Percentiles rank a stretch among this genome's conserved stretches.
Evolutionary conservation across 352 stramenopile genomes (phyloP).

Genomic region (Pythium phragmiticola): DNA sequence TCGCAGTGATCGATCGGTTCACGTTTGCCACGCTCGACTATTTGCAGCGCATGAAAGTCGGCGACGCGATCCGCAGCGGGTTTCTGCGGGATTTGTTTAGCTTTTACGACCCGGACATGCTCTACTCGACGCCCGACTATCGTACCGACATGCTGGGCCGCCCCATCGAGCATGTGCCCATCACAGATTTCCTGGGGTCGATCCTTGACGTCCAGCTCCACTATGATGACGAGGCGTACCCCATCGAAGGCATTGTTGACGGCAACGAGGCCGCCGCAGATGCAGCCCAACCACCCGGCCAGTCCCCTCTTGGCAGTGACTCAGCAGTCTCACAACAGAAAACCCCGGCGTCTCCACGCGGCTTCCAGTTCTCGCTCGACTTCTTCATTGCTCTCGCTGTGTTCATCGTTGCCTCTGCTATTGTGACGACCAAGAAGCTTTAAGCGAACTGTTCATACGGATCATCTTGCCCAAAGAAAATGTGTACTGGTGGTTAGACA

Average conservation of each 20-base stretch:
- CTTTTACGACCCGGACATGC: constrained; percentile 83
- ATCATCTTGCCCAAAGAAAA: constrained; percentile 22
- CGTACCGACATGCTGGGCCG: constrained; percentile 72
- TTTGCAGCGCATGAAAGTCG: constrained; percentile 82
- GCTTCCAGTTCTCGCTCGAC: constrained; percentile 48
- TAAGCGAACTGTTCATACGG: constrained; percentile 10
- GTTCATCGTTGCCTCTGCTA: constrained; percentile 26
- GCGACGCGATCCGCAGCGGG: constrained; percentile 61
- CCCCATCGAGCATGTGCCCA: constrained; percentile 64
- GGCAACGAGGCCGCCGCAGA: neutral
- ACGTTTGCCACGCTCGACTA: constrained; percentile 89
- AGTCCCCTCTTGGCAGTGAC: constrained; percentile 1
- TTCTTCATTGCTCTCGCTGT: constrained; percentile 35
- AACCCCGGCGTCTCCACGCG: neutral
- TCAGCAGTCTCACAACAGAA: neutral
- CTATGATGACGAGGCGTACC: constrained; percentile 73
- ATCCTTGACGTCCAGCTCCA: constrained; percentile 80
- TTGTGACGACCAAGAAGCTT: constrained; percentile 42
- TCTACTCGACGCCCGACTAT: constrained; percentile 79
- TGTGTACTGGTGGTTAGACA: constrained; percentile 22
- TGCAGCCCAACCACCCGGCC: neutral
- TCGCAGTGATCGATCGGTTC: constrained; percentile 89
- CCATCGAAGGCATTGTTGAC: constrained; percentile 38
- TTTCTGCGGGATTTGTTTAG: constrained; percentile 72
- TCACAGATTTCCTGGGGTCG: constrained; percentile 90